Base-by-base conservation (phyloP, 257 asterid species). In the Solanum etuberosum region DNA sequence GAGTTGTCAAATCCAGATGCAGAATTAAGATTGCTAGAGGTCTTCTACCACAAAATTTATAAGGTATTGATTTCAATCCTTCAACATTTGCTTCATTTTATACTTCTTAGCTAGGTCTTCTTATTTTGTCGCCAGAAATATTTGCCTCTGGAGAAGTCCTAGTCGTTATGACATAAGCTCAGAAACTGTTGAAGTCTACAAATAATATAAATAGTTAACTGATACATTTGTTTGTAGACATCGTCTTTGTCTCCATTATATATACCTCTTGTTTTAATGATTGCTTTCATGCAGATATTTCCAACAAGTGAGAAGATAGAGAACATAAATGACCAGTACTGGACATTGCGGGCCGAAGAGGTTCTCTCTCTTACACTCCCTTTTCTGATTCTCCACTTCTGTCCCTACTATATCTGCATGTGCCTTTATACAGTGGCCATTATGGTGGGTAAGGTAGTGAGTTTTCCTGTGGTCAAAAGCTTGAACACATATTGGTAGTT, bases 21-120 rank as follows among this genome's bases (percentile, higher is more conserved):
- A 25, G 92, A 91, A 67, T 92, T 91, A 86, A 89, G 93, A 88
- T 65, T 91, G 89, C 92, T 91, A 18, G 93, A 91, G 65, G 93
- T 91, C 81, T 91, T 91, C 90, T 91, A 90, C 86, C 92, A 91
- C 92, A 91, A 91, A 88, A 91, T 91, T 54, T 91, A 91, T 57
- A 91, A 91, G 91, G 93, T 90, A 88, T 77, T 76, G 81, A 8
- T 76, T 76, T 76, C 83, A 38, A 38, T 40, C 32, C 34, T n/a
- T 76, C 13, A 15, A 76, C 57, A 23, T 76, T 40, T 40, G 12
- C 83, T 76, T 76, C 48, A 38, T 76, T 38, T 37, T 76, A 13
- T 76, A 40, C 57, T 76, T 38, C 34, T 76, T 38, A 38, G 27
- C 57, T 76, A 23, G 23, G 83, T 76, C 48, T 20, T 73, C 42